Evolutionary conservation across 2,329 filamentous ascomycete species (phyloP).

Genomic region (Aspergillus transmontanensis): DNA sequence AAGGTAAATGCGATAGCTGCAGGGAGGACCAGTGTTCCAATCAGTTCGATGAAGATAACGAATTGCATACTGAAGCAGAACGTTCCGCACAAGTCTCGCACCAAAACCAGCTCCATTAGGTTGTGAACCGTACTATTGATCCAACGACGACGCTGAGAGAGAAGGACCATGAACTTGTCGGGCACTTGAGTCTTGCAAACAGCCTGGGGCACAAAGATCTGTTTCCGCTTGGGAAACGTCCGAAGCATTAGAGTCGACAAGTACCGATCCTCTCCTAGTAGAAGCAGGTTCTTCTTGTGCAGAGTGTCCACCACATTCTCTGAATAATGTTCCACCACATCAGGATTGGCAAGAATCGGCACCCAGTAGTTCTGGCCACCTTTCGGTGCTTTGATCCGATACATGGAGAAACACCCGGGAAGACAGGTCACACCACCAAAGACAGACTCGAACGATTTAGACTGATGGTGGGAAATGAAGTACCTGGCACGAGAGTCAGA

Average conservation of each 20-base stretch:
- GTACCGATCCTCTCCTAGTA: slow-evolving; percentile 92
- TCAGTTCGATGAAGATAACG: slow-evolving; percentile 90
- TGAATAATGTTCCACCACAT: slow-evolving; percentile 98
- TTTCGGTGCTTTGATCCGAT: slow-evolving; percentile 98
- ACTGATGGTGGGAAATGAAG: slow-evolving; percentile 96
- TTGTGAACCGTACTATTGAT: slow-evolving; percentile 99
- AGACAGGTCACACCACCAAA: slow-evolving; percentile 99
- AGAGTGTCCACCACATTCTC: slow-evolving; percentile 98
- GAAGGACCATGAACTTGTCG: slow-evolving; percentile 84
- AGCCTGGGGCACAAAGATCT: slow-evolving; percentile 96
- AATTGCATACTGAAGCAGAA: slow-evolving; percentile 99
- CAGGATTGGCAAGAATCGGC: slow-evolving; percentile 94
- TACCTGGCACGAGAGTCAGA: slow-evolving; percentile 54
- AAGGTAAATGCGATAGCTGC: slow-evolving; percentile 97
- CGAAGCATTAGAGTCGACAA: slow-evolving; percentile 96
- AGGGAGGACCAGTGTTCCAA: slow-evolving; percentile 91
- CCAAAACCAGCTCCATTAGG: slow-evolving; percentile 93
- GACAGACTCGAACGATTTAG: slow-evolving; percentile 96
- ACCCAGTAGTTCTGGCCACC: slow-evolving; percentile 99
- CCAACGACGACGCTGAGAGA: slow-evolving; percentile 95
- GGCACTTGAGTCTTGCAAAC: slow-evolving; percentile 99
- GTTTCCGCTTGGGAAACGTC: slow-evolving; percentile 98
- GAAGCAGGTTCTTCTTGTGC: slow-evolving; percentile 93
- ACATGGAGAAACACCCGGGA: slow-evolving; percentile 99
- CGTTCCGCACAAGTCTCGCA: slow-evolving; percentile 93